phyloP scores from a whole-genome alignment of 129 eudicot genomes.

The Arctium lappa region DNA sequence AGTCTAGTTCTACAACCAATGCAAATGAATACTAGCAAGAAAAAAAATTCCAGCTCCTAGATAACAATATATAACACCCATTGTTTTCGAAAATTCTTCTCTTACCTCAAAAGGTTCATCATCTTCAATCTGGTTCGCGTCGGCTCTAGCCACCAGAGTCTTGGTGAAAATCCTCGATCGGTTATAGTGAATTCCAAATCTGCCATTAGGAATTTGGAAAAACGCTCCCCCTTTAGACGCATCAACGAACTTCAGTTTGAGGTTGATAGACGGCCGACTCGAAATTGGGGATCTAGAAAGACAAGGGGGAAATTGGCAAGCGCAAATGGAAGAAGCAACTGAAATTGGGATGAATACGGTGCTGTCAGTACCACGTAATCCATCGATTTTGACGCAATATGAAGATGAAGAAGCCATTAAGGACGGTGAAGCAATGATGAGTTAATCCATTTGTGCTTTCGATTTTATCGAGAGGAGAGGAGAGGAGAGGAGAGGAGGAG shows the following conservation, averaged over 20 bases:
- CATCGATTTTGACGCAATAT: slow-evolving; percentile 18
- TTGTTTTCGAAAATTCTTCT: not conserved
- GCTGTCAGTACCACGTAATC: slow-evolving; percentile 4
- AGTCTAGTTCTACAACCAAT: slow-evolving; percentile 2
- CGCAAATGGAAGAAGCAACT: slow-evolving; percentile 29
- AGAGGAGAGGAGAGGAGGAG: slow-evolving; percentile 8
- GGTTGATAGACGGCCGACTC: not conserved
- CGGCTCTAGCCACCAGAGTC: slow-evolving; percentile 44
- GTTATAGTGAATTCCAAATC: slow-evolving; percentile 3
- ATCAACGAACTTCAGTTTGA: not conserved
- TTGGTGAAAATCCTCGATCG: slow-evolving; percentile 12
- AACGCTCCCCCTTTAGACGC: not conserved
- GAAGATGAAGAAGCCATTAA: slow-evolving; percentile 40
- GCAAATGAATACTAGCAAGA: slow-evolving; percentile 1
- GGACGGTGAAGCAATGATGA: not conserved
- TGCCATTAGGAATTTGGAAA: slow-evolving; percentile 13
- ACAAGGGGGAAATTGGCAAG: slow-evolving; percentile 31
- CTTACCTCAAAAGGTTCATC: slow-evolving; percentile 42
- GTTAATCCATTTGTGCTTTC: not conserved
- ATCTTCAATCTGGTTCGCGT: slow-evolving; percentile 44
- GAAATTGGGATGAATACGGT: slow-evolving; percentile 35
- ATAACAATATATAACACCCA: not conserved
- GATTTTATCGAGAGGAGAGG: slow-evolving; percentile 17
- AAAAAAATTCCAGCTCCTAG: not conserved
- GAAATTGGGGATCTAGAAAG: slow-evolving; percentile 36